Evolutionary conservation across 1,284 basidiomycete genomes (phyloP).

Genomic region (Cronartium ribicola): DNA sequence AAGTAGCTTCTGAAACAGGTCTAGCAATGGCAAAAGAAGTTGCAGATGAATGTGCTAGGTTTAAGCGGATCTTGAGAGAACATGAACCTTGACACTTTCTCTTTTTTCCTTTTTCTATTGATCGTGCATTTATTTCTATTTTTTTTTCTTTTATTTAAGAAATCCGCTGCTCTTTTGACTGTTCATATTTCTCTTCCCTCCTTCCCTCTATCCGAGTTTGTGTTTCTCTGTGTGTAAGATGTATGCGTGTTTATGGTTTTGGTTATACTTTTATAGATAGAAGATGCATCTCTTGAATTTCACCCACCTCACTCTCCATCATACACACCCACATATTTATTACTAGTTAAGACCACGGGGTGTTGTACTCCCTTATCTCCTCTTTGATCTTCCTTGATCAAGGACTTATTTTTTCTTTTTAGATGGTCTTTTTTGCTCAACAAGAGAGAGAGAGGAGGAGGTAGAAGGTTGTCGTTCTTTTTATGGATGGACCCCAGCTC

Average conservation of each 20-base stretch:
- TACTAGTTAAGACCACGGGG: too few relatives aligned
- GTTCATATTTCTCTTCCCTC: neutral
- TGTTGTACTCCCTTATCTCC: too few relatives aligned
- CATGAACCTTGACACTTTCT: slow-evolving; percentile 9
- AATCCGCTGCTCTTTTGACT: neutral
- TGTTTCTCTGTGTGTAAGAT: neutral
- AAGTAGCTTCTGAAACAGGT: neutral
- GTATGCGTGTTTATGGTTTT: neutral
- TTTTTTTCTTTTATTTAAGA: neutral
- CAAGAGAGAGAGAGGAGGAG: too few relatives aligned
- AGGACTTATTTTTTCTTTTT: too few relatives aligned
- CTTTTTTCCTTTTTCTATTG: neutral
- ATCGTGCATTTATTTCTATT: neutral
- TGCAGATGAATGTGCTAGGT: slow-evolving; percentile 37
- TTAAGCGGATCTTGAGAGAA: slow-evolving; percentile 37
- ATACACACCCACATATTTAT: too few relatives aligned
- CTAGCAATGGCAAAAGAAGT: slow-evolving; percentile 26
- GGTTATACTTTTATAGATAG: neutral
- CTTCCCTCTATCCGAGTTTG: neutral
- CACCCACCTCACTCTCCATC: neutral
- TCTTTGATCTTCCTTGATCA: too few relatives aligned
- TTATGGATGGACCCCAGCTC: too few relatives aligned
- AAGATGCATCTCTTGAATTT: neutral
- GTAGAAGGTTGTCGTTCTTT: too few relatives aligned
- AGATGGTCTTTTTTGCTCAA: too few relatives aligned